Base-by-base conservation (phyloP, 345 rosid genomes). In the Eutrema japonicum region DNA sequence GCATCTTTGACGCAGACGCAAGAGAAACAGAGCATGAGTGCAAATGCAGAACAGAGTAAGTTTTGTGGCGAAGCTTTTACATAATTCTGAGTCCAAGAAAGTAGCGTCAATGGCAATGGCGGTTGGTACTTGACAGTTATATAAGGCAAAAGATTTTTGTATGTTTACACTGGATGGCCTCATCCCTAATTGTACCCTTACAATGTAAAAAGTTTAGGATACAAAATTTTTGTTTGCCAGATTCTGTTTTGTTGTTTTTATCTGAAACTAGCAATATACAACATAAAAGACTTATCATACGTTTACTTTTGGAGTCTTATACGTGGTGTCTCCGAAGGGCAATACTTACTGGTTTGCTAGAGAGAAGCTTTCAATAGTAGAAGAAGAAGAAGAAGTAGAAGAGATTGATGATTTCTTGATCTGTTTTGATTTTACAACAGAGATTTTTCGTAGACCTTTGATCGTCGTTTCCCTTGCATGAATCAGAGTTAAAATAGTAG, bases 11-110 rank as follows among this genome's bases (percentile, higher is more conserved):
- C 4, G 60, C 52, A 40, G 52, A 57, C 43, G 35, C 59, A 3
- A 73, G 67, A 57, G 37, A 58, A 66, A 50, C 45, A 48, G 40
- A 48, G 59, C 53, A 40, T 18, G 46, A 18, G 45, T 36, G 61
- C 6, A 50, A 40, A 40, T 30, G 47, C 66, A 48, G 61, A 32
- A 58, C 30, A 58, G 46, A 66, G 49, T 72, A 64, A 72, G 70
- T 18, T 63, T 42, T 72, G 54, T 37, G 70, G 41, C 40, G 43
- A 30, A 64, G 55, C 37, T 56, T 64, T 56, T 37, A 45, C 12
- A 65, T 26, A 10, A 38, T 53, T 64, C 3, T 11, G 71, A 36
- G 58, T 10, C 65, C 4, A 26, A 56, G 55, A 72, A 72, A 65
- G 51, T 47, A 56, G 71, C 35, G 59, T 42, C 59, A 29, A 56